A percentile compares a stretch with the other conserved stretches of the same genome.
These are phyloP conservation scores for Cryptococcus neoformans DNA, from an alignment of 1,284 basidiomycete genomes.

Conservation along the genomic window DNA sequence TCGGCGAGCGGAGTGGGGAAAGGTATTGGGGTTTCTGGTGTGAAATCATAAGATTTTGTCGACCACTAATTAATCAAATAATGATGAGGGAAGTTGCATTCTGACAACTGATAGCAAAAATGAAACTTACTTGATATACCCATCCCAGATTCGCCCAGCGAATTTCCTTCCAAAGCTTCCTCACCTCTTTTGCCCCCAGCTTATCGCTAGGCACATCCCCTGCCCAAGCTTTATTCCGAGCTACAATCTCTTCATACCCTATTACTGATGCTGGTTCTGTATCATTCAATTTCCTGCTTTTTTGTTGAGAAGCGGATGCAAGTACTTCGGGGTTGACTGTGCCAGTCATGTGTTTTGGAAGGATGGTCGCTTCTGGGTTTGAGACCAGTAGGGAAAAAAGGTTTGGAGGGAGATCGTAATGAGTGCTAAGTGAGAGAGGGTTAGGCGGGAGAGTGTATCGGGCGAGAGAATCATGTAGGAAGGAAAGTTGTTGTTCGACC, in stretches of 20 bases:
- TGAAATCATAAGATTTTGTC: constrained; percentile 85
- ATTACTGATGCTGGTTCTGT: constrained; percentile 35
- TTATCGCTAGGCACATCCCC: constrained; percentile 36
- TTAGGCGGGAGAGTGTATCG: constrained; percentile 75
- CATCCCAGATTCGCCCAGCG: constrained; percentile 92
- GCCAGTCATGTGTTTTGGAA: constrained; percentile 19
- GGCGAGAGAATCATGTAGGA: constrained; percentile 66
- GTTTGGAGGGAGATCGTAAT: constrained; percentile 65
- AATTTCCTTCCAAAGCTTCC: constrained; percentile 64
- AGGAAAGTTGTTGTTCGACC: constrained; percentile 59
- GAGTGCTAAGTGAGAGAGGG: constrained; percentile 79
- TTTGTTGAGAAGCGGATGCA: neutral
- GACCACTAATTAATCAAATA: constrained; percentile 65
- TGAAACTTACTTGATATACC: constrained; percentile 61
- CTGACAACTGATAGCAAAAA: neutral
- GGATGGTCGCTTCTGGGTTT: constrained; percentile 22
- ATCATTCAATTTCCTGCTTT: constrained; percentile 23
- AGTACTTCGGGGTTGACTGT: neutral
- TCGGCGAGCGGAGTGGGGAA: constrained; percentile 59
- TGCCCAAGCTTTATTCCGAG: constrained; percentile 32
- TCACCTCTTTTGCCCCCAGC: constrained; percentile 63
- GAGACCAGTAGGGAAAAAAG: constrained; percentile 55
- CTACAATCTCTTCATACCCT: constrained; percentile 42
- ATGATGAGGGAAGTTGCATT: neutral
- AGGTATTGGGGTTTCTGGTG: constrained; percentile 55